These are phyloP conservation scores for Fusarium transvaalense DNA, from an alignment of 2,329 filamentous ascomycete genomes.

Conservation along the genomic window DNA sequence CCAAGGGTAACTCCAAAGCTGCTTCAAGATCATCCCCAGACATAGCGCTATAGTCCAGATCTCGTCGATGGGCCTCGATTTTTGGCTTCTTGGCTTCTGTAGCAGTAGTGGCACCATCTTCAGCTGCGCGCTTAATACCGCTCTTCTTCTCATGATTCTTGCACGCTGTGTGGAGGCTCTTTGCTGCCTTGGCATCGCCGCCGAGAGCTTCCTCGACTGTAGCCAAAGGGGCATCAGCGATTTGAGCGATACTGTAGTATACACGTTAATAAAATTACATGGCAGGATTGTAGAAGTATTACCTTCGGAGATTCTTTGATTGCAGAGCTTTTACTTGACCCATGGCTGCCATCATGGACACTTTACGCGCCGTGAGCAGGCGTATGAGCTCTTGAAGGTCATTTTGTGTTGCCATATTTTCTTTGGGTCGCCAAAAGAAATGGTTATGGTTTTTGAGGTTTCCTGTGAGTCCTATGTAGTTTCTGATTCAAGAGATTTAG, in stretches of 20 bases:
- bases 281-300: slow-evolving; percentile 17
- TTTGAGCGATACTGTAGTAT: slow-evolving; percentile 63
- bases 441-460: too few relatives aligned
- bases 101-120: slow-evolving; percentile 24
- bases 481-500: not conserved
- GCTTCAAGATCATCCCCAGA: slow-evolving; percentile 71
- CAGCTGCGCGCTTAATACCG: slow-evolving; percentile 50
- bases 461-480: too few relatives aligned
- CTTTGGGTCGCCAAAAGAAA: not conserved
- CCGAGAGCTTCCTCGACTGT: slow-evolving; percentile 61
- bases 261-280: slow-evolving; percentile 4
- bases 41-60: slow-evolving; percentile 57
- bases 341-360: slow-evolving; percentile 71
- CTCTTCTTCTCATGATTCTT: slow-evolving; percentile 63
- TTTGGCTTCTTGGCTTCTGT: slow-evolving; percentile 50
- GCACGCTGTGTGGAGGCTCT: slow-evolving; percentile 66
- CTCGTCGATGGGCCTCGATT: slow-evolving; percentile 52
- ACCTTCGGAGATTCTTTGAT: slow-evolving; percentile 67
- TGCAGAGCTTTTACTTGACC: slow-evolving; percentile 69
- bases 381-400: slow-evolving; percentile 73
- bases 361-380: slow-evolving; percentile 69
- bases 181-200: slow-evolving; percentile 62
- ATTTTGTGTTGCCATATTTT: slow-evolving; percentile 66
- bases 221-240: slow-evolving; percentile 62
- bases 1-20: slow-evolving; percentile 70